Conservation (phyloP, 2,329 filamentous ascomycete genomes). For the Lachnellula willkommii region DNA sequence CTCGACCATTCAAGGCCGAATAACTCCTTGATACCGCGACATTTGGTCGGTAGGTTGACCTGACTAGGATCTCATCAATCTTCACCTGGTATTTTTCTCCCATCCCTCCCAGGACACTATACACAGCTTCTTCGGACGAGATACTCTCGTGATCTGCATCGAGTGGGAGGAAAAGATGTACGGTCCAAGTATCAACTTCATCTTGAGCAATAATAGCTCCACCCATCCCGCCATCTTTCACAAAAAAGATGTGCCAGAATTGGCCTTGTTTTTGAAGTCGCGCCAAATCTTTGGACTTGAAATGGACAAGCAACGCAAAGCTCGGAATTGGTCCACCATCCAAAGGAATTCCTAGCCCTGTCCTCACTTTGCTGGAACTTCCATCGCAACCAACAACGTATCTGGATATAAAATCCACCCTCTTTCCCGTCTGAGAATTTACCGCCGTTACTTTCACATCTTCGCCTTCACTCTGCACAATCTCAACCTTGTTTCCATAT, state of each 20-base stretch:
- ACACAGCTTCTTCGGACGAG: constrained; percentile 23
- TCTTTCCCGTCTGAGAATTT: constrained; percentile 16
- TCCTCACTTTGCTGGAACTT: constrained; percentile 36
- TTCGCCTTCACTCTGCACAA: background rate
- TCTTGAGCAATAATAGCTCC: constrained; percentile 22
- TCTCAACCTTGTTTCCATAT: constrained; percentile 27
- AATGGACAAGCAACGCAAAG: constrained; percentile 18
- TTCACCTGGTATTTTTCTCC: constrained; percentile 19
- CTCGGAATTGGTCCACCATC: constrained; percentile 23
- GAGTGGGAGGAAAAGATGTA: constrained; percentile 22
- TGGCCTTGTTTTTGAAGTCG: constrained; percentile 12
- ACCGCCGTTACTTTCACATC: constrained; percentile 11
- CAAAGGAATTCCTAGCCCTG: constrained; percentile 16
- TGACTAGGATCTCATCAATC: constrained; percentile 33
- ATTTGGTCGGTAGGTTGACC: constrained; percentile 28
- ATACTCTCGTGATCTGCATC: constrained; percentile 14
- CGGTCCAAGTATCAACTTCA: constrained; percentile 29
- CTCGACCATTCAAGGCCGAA: constrained; percentile 7
- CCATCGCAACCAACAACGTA: constrained; percentile 49
- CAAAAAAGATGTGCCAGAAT: constrained; percentile 22
- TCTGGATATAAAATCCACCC: constrained; percentile 16
- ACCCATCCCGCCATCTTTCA: constrained; percentile 9
- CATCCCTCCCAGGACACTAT: constrained; percentile 22
- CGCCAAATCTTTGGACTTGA: constrained; percentile 17
- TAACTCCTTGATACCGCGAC: constrained; percentile 28